Conservation (phyloP, 192 early-diverging fungal genomes). For the Chytriomyces hyalinus region DNA sequence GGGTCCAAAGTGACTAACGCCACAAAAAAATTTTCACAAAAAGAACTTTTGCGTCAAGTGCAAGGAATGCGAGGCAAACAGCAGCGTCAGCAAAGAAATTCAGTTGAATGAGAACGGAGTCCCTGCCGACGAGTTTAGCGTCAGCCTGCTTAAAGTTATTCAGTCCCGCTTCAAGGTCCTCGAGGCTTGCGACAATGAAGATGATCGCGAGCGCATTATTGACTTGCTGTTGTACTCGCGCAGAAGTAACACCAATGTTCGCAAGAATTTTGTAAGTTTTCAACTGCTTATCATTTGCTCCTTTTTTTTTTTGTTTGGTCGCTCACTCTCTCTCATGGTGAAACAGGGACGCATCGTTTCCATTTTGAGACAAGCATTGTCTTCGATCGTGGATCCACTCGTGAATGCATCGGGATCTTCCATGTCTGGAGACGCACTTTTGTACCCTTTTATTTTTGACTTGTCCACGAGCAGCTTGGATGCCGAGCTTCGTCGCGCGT, state of each 20-base stretch:
- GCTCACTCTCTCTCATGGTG: not conserved
- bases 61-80: not conserved
- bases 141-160: not conserved
- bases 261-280: not conserved
- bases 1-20: too few species aligned
- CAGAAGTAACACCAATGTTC: not conserved
- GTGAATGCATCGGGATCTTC: not conserved
- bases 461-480: not conserved
- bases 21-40: not conserved
- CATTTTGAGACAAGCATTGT: not conserved
- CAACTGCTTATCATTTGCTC: not conserved
- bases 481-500: not conserved
- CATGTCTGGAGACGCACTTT: not conserved
- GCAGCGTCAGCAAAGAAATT: not conserved
- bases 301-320: not conserved
- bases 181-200: not conserved
- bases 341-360: not conserved
- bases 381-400: not conserved
- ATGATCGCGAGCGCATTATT: not conserved
- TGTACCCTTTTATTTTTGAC: not conserved
- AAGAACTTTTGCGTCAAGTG: slow-evolving; percentile 1
- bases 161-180: not conserved
- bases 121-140: not conserved
- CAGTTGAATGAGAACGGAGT: not conserved
- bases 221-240: not conserved